Conservation (phyloP, 495 filamentous ascomycete genomes). For the Cryomyces minteri region DNA sequence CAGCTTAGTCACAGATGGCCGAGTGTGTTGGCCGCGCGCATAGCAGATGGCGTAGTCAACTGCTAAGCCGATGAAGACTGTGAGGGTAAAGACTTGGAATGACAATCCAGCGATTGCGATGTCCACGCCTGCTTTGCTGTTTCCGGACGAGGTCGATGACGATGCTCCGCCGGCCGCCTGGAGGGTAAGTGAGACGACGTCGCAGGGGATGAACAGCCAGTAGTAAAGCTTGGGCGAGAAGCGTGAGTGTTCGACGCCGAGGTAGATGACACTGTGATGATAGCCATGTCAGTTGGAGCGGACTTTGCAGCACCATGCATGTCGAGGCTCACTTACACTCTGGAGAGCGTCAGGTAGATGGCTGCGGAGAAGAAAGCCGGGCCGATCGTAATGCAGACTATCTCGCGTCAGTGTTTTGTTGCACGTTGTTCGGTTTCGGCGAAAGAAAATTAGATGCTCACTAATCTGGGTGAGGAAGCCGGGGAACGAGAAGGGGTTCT, state of each 20-base stretch:
- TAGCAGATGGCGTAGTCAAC: conserved; percentile 19
- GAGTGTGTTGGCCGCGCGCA: not conserved
- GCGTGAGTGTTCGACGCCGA: conserved; percentile 29
- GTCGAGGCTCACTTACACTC: conserved; percentile 15
- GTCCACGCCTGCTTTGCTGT: conserved; percentile 16
- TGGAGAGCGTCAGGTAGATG: conserved; percentile 37
- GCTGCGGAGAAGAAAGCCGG: conserved; percentile 39
- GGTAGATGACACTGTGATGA: conserved; percentile 21
- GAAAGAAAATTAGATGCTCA: not conserved
- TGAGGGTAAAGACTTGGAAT: conserved; percentile 28
- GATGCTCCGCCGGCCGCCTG: conserved; percentile 12
- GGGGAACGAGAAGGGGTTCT: conserved; percentile 19
- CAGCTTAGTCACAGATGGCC: not conserved
- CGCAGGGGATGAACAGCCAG: conserved; percentile 11
- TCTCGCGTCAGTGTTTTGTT: conserved; percentile 4
- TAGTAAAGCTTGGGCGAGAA: conserved; percentile 18
- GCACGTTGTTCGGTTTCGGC: conserved; percentile 21
- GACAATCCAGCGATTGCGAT: conserved; percentile 22
- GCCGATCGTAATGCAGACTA: conserved; percentile 32
- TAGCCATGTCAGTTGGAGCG: not conserved
- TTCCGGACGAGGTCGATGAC: conserved; percentile 1
- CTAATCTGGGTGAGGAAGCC: conserved; percentile 20
- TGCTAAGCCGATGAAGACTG: conserved; percentile 26
- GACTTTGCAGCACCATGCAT: not conserved
- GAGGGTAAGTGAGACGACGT: conserved; percentile 9